phyloP scores from a whole-genome alignment of 768 basidiomycete species.

The Boletus edulis region DNA sequence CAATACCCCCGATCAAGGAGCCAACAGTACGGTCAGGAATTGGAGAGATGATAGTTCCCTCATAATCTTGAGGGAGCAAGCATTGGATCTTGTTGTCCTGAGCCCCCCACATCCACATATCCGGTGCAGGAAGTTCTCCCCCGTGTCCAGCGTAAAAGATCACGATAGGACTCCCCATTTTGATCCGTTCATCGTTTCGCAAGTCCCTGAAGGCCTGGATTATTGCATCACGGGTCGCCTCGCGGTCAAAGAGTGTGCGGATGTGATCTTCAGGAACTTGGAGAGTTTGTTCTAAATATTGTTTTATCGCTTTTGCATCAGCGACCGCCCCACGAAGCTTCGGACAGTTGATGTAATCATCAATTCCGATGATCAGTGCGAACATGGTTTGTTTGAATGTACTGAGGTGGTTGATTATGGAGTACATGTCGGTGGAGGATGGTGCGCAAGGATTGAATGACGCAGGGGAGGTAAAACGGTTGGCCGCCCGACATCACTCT shows the following conservation, averaged over 20 bases:
- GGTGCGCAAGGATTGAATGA: background rate
- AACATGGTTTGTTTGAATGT: constrained; percentile 21
- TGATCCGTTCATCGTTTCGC: constrained; percentile 28
- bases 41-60: constrained; percentile 6
- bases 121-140: constrained; percentile 31
- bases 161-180: constrained; percentile 34
- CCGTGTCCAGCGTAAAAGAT: constrained; percentile 49
- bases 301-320: constrained; percentile 40
- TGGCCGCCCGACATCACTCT: background rate
- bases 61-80: constrained; percentile 32
- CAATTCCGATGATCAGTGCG: constrained; percentile 46
- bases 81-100: constrained; percentile 7
- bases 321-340: constrained; percentile 36
- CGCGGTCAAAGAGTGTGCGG: constrained; percentile 33
- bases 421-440: background rate
- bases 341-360: constrained; percentile 33
- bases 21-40: constrained; percentile 47
- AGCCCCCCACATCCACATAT: constrained; percentile 22
- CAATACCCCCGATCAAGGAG: constrained; percentile 35
- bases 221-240: constrained; percentile 38
- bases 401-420: background rate
- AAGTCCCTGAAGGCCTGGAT: constrained; percentile 28
- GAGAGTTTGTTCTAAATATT: constrained; percentile 32
- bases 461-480: background rate
- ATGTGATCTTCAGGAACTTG: constrained; percentile 34